phyloP scores from a whole-genome alignment of 352 stramenopile species.

The Globisporangium camurandrum region DNA sequence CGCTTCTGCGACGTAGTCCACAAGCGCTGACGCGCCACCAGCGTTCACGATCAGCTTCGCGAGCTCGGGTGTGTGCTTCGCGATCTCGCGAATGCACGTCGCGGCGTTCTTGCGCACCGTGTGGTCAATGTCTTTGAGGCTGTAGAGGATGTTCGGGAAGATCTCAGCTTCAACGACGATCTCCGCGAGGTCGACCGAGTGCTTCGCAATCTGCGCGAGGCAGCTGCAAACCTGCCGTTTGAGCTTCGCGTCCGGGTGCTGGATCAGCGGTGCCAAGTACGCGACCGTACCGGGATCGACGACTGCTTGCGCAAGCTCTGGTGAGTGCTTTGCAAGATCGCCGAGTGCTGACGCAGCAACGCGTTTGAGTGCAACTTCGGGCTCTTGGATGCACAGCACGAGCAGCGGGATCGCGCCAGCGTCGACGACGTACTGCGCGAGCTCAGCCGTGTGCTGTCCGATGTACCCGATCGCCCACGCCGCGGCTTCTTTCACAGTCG shows the following conservation, averaged over 20 bases:
- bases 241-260: conserved; percentile 92
- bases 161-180: conserved; percentile 95
- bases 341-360: conserved; percentile 89
- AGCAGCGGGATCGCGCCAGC: conserved; percentile 89
- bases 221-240: conserved; percentile 89
- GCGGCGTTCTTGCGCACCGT: conserved; percentile 95
- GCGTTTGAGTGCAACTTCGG: conserved; percentile 92
- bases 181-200: conserved; percentile 93
- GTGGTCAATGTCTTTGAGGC: conserved; percentile 91
- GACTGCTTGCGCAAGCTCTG: conserved; percentile 90
- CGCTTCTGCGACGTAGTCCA: conserved; percentile 90
- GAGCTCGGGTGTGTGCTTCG: conserved; percentile 93
- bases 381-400: conserved; percentile 94
- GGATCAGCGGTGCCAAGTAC: conserved; percentile 91
- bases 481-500: conserved; percentile 92
- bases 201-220: conserved; percentile 93
- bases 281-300: conserved; percentile 90
- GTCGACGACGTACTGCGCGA: conserved; percentile 92
- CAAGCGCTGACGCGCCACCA: conserved; percentile 89
- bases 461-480: conserved; percentile 96
- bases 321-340: conserved; percentile 94
- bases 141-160: conserved; percentile 94
- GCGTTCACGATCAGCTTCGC: conserved; percentile 94
- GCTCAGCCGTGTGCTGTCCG: conserved; percentile 89
- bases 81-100: conserved; percentile 92